These are phyloP conservation scores for Tilletia walkeri DNA, from an alignment of 1,284 basidiomycete species.

Conservation along the genomic window DNA sequence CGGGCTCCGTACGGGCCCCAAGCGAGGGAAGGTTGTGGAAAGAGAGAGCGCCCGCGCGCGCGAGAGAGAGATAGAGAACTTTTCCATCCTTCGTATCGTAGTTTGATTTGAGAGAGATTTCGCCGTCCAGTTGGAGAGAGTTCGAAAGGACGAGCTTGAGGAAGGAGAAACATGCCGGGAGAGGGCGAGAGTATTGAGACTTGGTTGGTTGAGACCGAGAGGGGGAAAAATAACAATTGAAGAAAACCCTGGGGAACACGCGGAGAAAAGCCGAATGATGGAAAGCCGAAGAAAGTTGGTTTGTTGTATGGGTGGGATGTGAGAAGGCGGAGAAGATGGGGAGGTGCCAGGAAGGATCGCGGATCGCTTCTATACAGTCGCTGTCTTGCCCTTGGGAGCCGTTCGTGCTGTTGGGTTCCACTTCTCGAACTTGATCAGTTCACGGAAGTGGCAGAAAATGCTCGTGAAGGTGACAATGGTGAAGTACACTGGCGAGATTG, in stretches of 20 bases:
- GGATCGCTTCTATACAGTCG: background rate
- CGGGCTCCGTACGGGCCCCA: too few relatives aligned
- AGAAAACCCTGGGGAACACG: background rate
- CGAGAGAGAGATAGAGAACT: too few relatives aligned
- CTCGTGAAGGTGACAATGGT: conserved; percentile 35
- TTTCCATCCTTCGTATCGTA: too few relatives aligned
- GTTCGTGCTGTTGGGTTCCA: conserved; percentile 26
- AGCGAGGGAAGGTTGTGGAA: too few relatives aligned
- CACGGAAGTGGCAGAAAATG: conserved; percentile 45
- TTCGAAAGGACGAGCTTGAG: background rate
- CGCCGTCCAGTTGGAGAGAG: too few relatives aligned
- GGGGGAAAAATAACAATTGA: background rate
- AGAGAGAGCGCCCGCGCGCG: too few relatives aligned
- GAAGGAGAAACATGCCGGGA: background rate
- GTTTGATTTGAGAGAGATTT: too few relatives aligned
- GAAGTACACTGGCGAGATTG: conserved; percentile 38
- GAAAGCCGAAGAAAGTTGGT: background rate
- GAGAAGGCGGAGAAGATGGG: background rate
- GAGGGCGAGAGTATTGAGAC: background rate
- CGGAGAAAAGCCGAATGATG: background rate
- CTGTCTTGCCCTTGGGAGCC: conserved; percentile 13
- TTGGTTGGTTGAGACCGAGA: background rate
- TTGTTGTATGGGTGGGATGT: background rate
- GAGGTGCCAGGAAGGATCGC: background rate
- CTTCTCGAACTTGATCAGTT: conserved; percentile 44